Evolutionary conservation across 2,329 filamentous ascomycete species (phyloP), one percentile per base, ranked within the genome.

Genomic region (Colletotrichum tropicale): DNA sequence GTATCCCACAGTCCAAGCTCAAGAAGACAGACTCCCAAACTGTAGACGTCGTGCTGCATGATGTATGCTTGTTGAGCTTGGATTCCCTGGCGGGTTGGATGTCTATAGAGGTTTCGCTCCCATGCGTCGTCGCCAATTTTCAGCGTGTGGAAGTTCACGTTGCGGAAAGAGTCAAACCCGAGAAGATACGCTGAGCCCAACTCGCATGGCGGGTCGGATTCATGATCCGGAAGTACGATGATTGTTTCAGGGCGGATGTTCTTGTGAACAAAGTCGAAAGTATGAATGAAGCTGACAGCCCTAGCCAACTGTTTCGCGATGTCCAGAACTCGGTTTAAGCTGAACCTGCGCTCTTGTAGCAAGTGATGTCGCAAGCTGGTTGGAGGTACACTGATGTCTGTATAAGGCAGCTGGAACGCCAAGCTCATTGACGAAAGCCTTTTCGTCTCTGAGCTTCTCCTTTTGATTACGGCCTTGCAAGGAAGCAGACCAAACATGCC

Each of bases 41-140:
- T 89, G 79, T 91, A 91, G 13, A 91, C 88, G 74, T 91, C 89
- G 78, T 91, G 89, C 68, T 89, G 86, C 86, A 91, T 90, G 3
- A 77, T 80, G 76, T 89, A 91, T 0, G 77, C 70, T 1, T 87
- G 83, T 30, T 84, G 79, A 0, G 83, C 82, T 4, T 77, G 75
- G 1, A 82, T 26, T 0, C 89, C 88, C 77, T 90, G 88, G 0
- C 89, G 85, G 0, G 77, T 74, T 0, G 89, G 88, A 76, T 91
- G 89, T 1, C 86, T 85, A 76, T 91, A 91, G 1, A 91, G 55
- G 64, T 90, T 87, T n/a, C 81, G 80, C 8, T 86, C 80, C 85
- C 84, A 87, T 1, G 75, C 78, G 2, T 70, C 70, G 76, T 90
- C 87, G 0, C 86, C 86, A 1, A 66, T 2, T 6, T n/a, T 55